Evolutionary conservation across 2,329 filamentous ascomycete species (phyloP), one percentile per base, ranked within the genome.

Genomic region (Fonsecaea erecta): DNA sequence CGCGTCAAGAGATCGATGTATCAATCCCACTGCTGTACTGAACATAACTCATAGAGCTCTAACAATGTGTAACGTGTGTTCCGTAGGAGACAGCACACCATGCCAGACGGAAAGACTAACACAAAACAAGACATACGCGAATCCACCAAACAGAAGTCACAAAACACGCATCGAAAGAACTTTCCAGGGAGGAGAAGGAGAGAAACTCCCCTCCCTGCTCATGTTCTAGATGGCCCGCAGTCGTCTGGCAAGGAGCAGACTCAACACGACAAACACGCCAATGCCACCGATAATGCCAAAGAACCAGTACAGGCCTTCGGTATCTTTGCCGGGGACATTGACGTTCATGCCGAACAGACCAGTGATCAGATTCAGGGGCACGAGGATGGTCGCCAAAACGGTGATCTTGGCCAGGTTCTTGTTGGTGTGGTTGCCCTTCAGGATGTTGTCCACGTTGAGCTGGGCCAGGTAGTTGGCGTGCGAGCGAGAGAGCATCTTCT

Each of bases 391-490:
- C 0, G 93, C 95, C 69, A 98, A 83, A 65, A 98, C 86, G 0
- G 95, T 99, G 73, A 99, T 95, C 81, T 97, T 97, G 80, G 92
- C 93, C 12, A 99, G 86, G 6, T 94, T 90, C 70, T 90, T 87
- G 80, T 98, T 98, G 61, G 92, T 93, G 71, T 88, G 85, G 65
- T 93, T 97, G 28, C 93, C 93, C 76, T 96, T 89, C 1, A 90
- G 87, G 73, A 97, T 91, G 77, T 91, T 94, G 77, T 96, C 92
- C 72, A 98, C 93, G 43, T 90, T 94, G 68, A 98, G 87, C 75
- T 97, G 95, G 1, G 95, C 94, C 40, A 99, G 85, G 75, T 99
- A 98, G 77, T 98, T 99, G 82, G 90, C 92, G 81, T 99, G 95
- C 1, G 91, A 91, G 24, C 95, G 90, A 30, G 90, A 93, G 56